Evolutionary conservation across 345 rosid species (phyloP).

Genomic region (Ceriops zippeliana): DNA sequence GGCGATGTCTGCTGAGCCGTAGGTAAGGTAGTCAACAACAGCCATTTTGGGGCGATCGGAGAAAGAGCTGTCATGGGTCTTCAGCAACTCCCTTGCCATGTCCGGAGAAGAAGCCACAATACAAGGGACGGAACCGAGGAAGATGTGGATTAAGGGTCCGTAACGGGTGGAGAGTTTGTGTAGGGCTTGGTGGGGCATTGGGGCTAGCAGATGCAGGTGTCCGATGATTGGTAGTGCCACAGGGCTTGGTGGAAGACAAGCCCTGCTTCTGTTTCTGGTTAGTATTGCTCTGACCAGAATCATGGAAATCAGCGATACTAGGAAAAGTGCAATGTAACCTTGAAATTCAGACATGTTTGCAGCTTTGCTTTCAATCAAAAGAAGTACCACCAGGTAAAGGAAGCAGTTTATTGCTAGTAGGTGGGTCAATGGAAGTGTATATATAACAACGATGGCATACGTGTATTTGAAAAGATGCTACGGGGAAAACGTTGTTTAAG

Average conservation of each 20-base stretch:
- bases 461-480: no score
- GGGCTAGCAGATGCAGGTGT: constrained; percentile 57
- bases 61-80: constrained; percentile 55
- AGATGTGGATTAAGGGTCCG: constrained; percentile 54
- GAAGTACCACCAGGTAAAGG: no score
- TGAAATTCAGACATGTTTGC: constrained; percentile 30
- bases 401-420: no score
- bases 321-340: constrained; percentile 32
- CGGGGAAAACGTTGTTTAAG: no score
- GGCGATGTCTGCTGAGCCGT: constrained; percentile 49
- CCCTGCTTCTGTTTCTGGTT: constrained; percentile 5
- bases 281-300: constrained; percentile 30
- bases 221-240: constrained; percentile 53
- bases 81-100: constrained; percentile 57
- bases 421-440: no score
- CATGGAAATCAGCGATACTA: constrained; percentile 39
- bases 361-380: background rate
- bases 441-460: no score
- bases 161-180: constrained; percentile 49
- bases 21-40: constrained; percentile 48
- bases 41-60: constrained; percentile 30
- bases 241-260: constrained; percentile 48
- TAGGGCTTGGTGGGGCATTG: constrained; percentile 58
- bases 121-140: constrained; percentile 51
- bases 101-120: constrained; percentile 59